Evolutionary conservation across 192 early-diverging fungal species (phyloP), one percentile per base, ranked within the genome.

Genomic region (Glomus cerebriforme): DNA sequence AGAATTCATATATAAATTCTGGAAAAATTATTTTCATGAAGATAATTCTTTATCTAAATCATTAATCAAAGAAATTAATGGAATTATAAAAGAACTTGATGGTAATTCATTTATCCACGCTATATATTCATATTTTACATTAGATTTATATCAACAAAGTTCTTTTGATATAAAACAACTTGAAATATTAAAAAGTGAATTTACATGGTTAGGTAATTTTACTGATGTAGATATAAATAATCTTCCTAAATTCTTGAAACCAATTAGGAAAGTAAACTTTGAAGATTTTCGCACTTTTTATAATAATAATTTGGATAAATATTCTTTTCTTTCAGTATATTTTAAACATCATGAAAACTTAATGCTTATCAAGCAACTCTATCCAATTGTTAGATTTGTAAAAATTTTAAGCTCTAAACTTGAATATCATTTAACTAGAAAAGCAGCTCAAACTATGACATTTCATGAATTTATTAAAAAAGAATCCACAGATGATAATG

Each of bases 241-340:
- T 1, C 49, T 54, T 54, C 19, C 49, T 19, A n/a, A 54, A 22
- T 6, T 54, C 22, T 54, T 15, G 49, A 17, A 54, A n/a, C 19
- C 49, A n/a, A 12, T 3, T 5, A 54, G 19, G 22, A 54, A 54
- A 54, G 49, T 19, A 22, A 1, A 54, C 0, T 54, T 54, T 54
- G 4, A 54, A 54, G 49, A 54, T 54, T 54, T 54, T 7, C 19
- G 17, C 22, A 7, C 19, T 19, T 54, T 54, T 47, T 80, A 39
- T 75, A 22, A 7, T 34, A 15, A 0, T 2, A 32, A 31, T 34
- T 13, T 34, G 10, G n/a, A 24, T 17, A 31, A 73, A 8, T 75
- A 78, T 43, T 72, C 72, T 24, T 80, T 80, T 27, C 13, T 80
- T 27, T 54, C 15, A 10, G 26, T 74, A 73, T 80, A 62, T 37